Evolutionary conservation across 2,329 filamentous ascomycete genomes (phyloP).

Genomic region (Talaromyces rugulosus): DNA sequence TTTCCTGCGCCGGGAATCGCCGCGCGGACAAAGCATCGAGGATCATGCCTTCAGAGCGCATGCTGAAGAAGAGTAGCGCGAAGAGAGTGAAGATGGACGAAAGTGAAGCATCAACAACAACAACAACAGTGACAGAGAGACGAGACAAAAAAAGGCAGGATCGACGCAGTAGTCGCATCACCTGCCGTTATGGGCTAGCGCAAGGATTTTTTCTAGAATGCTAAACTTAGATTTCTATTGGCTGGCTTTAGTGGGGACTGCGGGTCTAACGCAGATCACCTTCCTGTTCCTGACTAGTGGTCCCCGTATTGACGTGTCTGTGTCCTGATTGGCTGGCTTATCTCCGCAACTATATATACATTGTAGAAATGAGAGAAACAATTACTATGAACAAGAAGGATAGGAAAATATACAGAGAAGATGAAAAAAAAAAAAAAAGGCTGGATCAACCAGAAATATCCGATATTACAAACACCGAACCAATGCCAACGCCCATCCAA

Average conservation of each 20-base stretch:
- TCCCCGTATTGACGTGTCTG: not conserved
- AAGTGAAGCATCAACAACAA: not conserved
- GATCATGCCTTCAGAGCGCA: not conserved
- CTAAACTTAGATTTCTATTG: not conserved
- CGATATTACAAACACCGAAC: not conserved
- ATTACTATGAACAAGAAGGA: too few relatives aligned
- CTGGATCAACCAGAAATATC: not conserved
- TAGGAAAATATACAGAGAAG: not conserved
- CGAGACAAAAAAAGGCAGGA: not conserved
- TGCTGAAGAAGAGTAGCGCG: not conserved
- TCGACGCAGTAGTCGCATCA: not conserved
- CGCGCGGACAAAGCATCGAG: not conserved
- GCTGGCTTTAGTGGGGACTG: not conserved
- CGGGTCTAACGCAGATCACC: not conserved
- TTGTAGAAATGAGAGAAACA: too few relatives aligned
- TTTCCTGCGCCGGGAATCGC: not conserved
- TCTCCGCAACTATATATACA: not conserved
- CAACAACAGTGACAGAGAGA: not conserved
- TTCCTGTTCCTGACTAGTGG: not conserved
- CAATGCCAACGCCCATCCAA: not conserved
- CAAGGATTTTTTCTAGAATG: not conserved
- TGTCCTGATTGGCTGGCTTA: not conserved
- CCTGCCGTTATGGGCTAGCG: not conserved
- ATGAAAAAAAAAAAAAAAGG: too few relatives aligned
- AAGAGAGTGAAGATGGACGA: not conserved